Evolutionary conservation across 768 basidiomycete species (phyloP), one percentile per base, ranked within the genome.

Genomic region (Leccinellum albellum): DNA sequence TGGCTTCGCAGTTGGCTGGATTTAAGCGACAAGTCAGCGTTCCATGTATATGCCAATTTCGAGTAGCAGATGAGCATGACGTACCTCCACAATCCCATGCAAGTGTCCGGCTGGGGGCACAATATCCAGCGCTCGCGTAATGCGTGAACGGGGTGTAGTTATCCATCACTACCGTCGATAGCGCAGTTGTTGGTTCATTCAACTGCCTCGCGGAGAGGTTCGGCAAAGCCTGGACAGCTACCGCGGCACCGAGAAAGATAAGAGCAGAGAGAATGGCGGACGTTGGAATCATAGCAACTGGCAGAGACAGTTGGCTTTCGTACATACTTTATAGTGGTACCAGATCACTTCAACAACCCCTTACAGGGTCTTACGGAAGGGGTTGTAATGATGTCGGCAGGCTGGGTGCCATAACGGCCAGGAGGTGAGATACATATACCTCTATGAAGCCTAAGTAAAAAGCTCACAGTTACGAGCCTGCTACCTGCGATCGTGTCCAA

Each of bases 81-180:
- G 53, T 58, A 81, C 82, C 58, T 69, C 84, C 85, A 66, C 84
- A 86, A 32, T 75, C 66, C 82, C 84, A 85, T 20, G 73, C 71
- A 37, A 76, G 60, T 20, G 78, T 80, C 40, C 69, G 53, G 4
- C 74, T 53, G 6, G 81, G 69, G 14, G 67, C 50, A 55, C 85
- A 86, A 60, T 81, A 81, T 1, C 73, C 83, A 12, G 82, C 66
- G 40, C 78, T 77, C 1, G 84, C 81, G 61, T 78, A 85, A 56
- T 67, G 71, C 0, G 80, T 77, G 70, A 77, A 85, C 1, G 82
- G 75, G 35, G 63, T 76, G 67, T 76, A 85, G 13, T 63, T 37
- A 9, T 72, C 60, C 8, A 84, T 75, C 60, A 82, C 72, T 0
- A 77, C 26, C 8, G 72, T 61, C 29, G 74, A 69, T 49, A 82